Conservation (phyloP, 768 basidiomycete species). For the Amanita fuliginea region DNA sequence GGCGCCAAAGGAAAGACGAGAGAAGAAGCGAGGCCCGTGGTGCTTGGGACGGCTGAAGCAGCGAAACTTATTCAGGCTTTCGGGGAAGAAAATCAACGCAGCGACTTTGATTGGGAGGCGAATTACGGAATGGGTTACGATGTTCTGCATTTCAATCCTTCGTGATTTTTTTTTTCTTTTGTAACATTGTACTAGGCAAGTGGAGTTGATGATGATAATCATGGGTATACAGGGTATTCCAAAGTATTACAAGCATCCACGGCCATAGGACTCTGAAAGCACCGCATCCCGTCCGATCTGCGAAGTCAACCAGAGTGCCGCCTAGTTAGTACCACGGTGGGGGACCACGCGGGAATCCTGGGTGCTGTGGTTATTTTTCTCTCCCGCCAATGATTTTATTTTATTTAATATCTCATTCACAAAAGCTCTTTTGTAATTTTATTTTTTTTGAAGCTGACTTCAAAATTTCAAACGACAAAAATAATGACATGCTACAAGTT, state of each 20-base stretch:
- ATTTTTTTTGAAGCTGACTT: too few relatives aligned
- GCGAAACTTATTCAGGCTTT: slow-evolving; percentile 47
- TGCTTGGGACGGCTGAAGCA: slow-evolving; percentile 38
- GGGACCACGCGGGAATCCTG: slow-evolving; percentile 53
- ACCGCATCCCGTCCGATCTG: too few relatives aligned
- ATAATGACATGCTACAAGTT: not conserved
- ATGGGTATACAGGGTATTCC: too few relatives aligned
- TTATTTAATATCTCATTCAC: too few relatives aligned
- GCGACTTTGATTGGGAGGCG: slow-evolving; percentile 59
- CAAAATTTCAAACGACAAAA: not conserved
- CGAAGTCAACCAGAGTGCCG: slow-evolving; percentile 17
- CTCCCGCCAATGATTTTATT: too few relatives aligned
- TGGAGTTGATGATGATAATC: too few relatives aligned
- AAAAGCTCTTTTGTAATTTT: too few relatives aligned
- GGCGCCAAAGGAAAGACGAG: slow-evolving; percentile 56
- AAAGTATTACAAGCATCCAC: too few relatives aligned
- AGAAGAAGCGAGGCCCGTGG: slow-evolving; percentile 41
- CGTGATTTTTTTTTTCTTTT: not conserved
- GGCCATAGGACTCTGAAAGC: too few relatives aligned
- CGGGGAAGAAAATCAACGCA: slow-evolving; percentile 63
- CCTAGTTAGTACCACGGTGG: slow-evolving; percentile 56
- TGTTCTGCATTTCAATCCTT: slow-evolving; percentile 42
- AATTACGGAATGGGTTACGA: slow-evolving; percentile 61
- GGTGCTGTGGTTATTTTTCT: slow-evolving; percentile 19
- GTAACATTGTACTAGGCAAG: too few relatives aligned